Conservation (phyloP, 2,329 filamentous ascomycete genomes). For the Microcyclosporella mali region DNA sequence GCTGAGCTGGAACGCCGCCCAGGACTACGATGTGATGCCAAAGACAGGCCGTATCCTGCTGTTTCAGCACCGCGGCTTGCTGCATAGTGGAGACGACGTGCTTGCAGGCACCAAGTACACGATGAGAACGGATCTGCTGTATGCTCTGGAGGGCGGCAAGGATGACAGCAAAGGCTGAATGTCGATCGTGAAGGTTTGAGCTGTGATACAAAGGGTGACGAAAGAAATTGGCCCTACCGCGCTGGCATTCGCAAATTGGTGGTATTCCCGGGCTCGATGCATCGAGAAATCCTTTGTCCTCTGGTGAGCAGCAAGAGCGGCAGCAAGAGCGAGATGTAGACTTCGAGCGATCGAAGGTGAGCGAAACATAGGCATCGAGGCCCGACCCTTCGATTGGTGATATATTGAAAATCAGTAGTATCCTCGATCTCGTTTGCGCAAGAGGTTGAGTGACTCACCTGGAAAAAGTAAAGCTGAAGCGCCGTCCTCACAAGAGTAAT, state of each 20-base stretch:
- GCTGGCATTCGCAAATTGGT: too few relatives aligned
- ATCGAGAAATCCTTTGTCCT: too few relatives aligned
- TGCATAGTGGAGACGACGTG: slow-evolving; percentile 53
- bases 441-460: slow-evolving; percentile 41
- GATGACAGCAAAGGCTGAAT: slow-evolving; percentile 10
- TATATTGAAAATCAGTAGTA: slow-evolving; percentile 35
- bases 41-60: slow-evolving; percentile 48
- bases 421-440: slow-evolving; percentile 22
- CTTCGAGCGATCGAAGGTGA: too few relatives aligned
- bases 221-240: background rate
- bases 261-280: too few relatives aligned
- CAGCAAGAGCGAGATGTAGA: too few relatives aligned
- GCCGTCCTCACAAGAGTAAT: slow-evolving; percentile 81
- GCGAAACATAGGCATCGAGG: too few relatives aligned
- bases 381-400: too few relatives aligned
- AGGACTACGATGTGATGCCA: slow-evolving; percentile 42
- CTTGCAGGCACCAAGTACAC: slow-evolving; percentile 50
- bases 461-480: slow-evolving; percentile 52
- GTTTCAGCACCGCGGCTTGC: slow-evolving; percentile 50
- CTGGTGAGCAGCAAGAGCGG: too few relatives aligned
- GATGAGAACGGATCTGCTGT: slow-evolving; percentile 53
- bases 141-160: slow-evolving; percentile 29
- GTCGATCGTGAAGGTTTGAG: slow-evolving; percentile 7
- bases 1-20: slow-evolving; percentile 21
- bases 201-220: background rate